Base-by-base conservation (phyloP, 345 rosid species). In the Angophora floribunda region DNA sequence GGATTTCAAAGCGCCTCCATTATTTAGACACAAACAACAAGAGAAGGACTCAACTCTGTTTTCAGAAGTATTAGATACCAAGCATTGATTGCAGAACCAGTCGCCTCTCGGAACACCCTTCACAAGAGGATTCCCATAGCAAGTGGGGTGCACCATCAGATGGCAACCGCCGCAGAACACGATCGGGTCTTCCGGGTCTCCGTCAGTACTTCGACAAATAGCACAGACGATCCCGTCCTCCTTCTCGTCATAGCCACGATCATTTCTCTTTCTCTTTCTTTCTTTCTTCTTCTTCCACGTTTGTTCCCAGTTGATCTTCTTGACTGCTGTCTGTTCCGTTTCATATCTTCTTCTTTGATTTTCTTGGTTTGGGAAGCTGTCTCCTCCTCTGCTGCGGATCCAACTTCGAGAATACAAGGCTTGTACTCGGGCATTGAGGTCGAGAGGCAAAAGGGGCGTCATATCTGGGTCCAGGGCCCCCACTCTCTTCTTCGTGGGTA, bases 141-240 rank as follows among this genome's bases (percentile, higher is more conserved):
- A 98, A 19, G 95, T 93, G 59, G 95, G 87, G 91, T 98, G 99
- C 22, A 95, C 99, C 99, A 96, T 98, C 86, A 98, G 91, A 86
- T 96, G 97, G 88, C 99, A 98, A 9, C 99, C 99, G 84, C 97
- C 99, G 80, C 99, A 98, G 86, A 98, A 96, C 84, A 98, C 99
- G 3, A 98, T 97, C 19, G 99, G 99, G 90, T 98, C 98, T 32
- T 90, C 87, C 24, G 98, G 97, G 6, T 98, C 99, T 50, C 99
- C 99, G 51, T 97, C 99, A 36, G 99, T 96, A 91, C 99, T 98
- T 89, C 92, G 94, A 90, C 99, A 97, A 19, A 98, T 89, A 55
- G 93, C 95, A 90, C 99, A 98, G 89, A 95, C 47, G 82, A 97
- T 94, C 67, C 99, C 99, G 84, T 97, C 99, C 84, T 94, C 95